Base-by-base conservation (phyloP, 495 filamentous ascomycete species). In the Geopyxis carbonaria region DNA sequence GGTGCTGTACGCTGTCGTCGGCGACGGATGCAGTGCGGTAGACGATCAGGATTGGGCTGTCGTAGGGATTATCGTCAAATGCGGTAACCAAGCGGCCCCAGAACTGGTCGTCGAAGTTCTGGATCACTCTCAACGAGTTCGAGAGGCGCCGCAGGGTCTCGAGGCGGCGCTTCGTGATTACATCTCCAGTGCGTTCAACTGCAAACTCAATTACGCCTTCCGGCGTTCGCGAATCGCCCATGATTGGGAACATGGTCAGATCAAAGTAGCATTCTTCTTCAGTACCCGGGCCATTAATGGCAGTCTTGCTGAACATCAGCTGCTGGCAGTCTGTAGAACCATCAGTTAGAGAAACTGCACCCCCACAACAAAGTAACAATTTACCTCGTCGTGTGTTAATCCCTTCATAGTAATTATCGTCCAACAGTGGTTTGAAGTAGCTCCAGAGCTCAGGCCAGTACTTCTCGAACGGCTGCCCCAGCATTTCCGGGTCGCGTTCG, bases 31-130 rank as follows among this genome's bases (percentile, higher is more conserved):
- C n/a, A 5, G 50, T 41, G 16, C 35, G 51, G 30, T 53, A 53
- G 11, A 52, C 38, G 8, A 53, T 14, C 19, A 53, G 10, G 22
- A 53, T 48, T 2, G 50, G 50, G 1, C 48, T 47, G 38, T 53
- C 50, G 0, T 52, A 8, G 11, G 34, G 29, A 10, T 53, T 53
- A 15, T 45, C 40, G 7, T 52, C 36, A 29, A 53, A 53, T 8
- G 48, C 44, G 3, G 43, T 44, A n/a, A 52, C 29, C 11, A 47
- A 24, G 21, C 51, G 14, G 9, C 30, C 35, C 50, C 48, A 53
- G 28, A 53, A 53, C 9, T 53, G 29, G 11, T 47, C 50, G 44
- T 47, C 40, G 10, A 53, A 24, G 22, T 53, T 44, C 29, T 47
- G 52, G 11, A 53, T 44, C 4, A 25, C 10, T 4, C 15, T 35